Evolutionary conservation across 140 eudicot species (phyloP).

Genomic region (Senecio squalidus): DNA sequence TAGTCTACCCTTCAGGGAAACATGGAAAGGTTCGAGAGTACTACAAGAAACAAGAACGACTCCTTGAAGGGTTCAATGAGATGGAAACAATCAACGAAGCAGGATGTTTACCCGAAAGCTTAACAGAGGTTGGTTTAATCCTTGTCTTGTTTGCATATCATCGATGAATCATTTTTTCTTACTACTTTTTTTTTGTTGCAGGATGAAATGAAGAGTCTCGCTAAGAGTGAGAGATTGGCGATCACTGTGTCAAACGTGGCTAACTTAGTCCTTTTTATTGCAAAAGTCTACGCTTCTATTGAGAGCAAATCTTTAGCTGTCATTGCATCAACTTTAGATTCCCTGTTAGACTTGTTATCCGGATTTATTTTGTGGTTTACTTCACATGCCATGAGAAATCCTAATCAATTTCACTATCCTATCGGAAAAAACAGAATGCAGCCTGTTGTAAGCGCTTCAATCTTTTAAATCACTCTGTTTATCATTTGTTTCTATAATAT

Average conservation of each 20-base stretch:
- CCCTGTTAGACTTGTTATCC: constrained; percentile 78
- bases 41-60: constrained; percentile 68
- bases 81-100: constrained; percentile 77
- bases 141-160: no score
- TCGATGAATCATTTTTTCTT: no score
- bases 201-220: constrained; percentile 74
- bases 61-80: constrained; percentile 77
- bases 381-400: constrained; percentile 73
- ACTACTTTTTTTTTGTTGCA: constrained; percentile 15
- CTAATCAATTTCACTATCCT: constrained; percentile 85
- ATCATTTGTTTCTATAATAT: no score
- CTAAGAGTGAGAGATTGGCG: constrained; percentile 72
- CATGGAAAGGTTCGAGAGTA: constrained; percentile 71
- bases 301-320: constrained; percentile 88
- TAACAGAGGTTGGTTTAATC: constrained; percentile 26
- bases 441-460: constrained; percentile 65
- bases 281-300: constrained; percentile 74
- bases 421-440: constrained; percentile 93
- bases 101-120: constrained; percentile 28
- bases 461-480: not conserved
- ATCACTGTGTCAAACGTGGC: constrained; percentile 60
- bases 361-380: constrained; percentile 95
- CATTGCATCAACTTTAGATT: constrained; percentile 85
- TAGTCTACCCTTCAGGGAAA: constrained; percentile 32
- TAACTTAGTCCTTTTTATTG: constrained; percentile 67